Evolutionary conservation across 495 filamentous ascomycete genomes (phyloP), one percentile per base, ranked within the genome.

Genomic region (Penicillium dipodomyicola): DNA sequence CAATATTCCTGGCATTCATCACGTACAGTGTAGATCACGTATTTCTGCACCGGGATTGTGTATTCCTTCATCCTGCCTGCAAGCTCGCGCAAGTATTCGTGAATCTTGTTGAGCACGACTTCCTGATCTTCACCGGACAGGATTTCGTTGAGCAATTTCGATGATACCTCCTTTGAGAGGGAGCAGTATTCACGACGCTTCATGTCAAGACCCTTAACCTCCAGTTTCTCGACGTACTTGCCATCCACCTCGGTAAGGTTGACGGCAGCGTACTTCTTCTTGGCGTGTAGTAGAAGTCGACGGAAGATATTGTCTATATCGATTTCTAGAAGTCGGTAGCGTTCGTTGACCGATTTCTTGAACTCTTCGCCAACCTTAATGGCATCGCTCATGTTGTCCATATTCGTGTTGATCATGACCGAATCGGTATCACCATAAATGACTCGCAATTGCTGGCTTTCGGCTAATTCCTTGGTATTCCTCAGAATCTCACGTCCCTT

Each of bases 351-450:
- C 14, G 81, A 77, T 58, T 78, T 80, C 73, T 89, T 90, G 72
- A 91, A 89, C 47, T 90, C 87, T 53, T 84, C 84, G 39, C 95
- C 95, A 49, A 97, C 84, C 64, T 91, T 91, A 33, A 97, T 70
- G 15, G 94, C 92, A 61, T 96, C 93, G 29, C 88, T 86, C 29
- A 97, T 89, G 53, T 89, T 96, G 67, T 96, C 90, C 48, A 90
- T 90, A 69, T 96, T 96, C 46, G 94, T 96, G 64, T 98, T 97
- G 73, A 98, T 96, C 94, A 98, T 98, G 73, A 98, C 94, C 22
- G 94, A 98, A 70, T 98, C 94, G 22, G 94, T 98, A 75, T 98
- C 94, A 73, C 94, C 94, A 67, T 98, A 98, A 55, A 98, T 96
- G 69, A 98, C 94, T 58, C 89, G 85, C 45, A 98, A 81, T 39